These are phyloP conservation scores for Candida parachauliodes DNA, from an alignment of 805 yeast genomes.

Conservation along the genomic window DNA sequence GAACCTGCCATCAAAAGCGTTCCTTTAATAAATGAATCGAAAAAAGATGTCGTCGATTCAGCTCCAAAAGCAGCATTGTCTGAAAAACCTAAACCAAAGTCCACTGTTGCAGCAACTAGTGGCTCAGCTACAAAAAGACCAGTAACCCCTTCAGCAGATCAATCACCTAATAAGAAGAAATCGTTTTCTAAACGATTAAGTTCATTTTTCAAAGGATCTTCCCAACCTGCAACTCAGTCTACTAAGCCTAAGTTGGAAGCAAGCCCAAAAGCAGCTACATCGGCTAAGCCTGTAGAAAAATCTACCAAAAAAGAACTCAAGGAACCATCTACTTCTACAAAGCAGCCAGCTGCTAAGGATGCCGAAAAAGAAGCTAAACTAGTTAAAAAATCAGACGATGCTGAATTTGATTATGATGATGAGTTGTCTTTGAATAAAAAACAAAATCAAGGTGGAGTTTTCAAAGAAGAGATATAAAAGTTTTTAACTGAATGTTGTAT, in stretches of 20 bases:
- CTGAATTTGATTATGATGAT: constrained; percentile 22
- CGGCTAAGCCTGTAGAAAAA: constrained; percentile 3
- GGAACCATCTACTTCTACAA: constrained; percentile 2
- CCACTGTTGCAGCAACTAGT: neutral
- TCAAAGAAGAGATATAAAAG: constrained; percentile 39
- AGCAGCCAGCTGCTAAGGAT: constrained; percentile 10
- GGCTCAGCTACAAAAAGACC: constrained; percentile 5
- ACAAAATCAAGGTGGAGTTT: constrained; percentile 33
- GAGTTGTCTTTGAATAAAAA: constrained; percentile 22
- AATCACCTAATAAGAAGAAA: constrained; percentile 11
- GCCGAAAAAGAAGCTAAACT: constrained; percentile 12
- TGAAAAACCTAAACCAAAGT: constrained; percentile 9
- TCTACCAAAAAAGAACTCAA: neutral
- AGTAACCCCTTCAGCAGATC: constrained; percentile 9
- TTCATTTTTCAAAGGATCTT: constrained; percentile 10
- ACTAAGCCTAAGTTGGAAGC: constrained; percentile 6
- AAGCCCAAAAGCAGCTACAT: neutral
- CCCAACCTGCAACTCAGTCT: constrained; percentile 1
- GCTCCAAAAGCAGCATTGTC: constrained; percentile 1
- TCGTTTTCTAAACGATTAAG: constrained; percentile 19
- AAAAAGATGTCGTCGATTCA: constrained; percentile 2
- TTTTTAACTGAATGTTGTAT: no score
- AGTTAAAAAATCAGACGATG: constrained; percentile 2
- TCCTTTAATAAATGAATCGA: constrained; percentile 11
- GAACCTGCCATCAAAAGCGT: constrained; percentile 14